These are phyloP conservation scores for Septoria linicola DNA, from an alignment of 2,329 filamentous ascomycete species.

Conservation along the genomic window DNA sequence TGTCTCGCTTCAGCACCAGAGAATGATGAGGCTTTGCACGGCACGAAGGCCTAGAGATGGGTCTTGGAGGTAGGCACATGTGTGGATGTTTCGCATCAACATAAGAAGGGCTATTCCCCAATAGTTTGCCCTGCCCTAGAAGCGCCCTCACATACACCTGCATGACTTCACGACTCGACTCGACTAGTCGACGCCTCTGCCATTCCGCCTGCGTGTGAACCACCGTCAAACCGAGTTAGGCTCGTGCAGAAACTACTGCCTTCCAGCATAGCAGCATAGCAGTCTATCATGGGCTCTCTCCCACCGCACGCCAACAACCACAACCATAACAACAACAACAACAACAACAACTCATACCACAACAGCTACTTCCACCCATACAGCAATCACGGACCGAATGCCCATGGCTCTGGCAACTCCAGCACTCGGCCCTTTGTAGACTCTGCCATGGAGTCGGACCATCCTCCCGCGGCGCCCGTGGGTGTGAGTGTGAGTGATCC, in stretches of 20 bases:
- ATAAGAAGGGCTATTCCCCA: no score
- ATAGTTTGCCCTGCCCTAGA: no score
- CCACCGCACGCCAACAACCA: background rate
- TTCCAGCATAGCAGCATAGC: no score
- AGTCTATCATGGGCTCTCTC: constrained; percentile 1
- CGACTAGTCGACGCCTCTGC: background rate
- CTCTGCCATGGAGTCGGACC: constrained; percentile 23
- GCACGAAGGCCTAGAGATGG: no score
- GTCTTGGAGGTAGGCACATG: no score
- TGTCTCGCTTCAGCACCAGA: no score
- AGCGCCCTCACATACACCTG: background rate
- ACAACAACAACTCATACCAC: background rate
- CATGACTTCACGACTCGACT: constrained; percentile 11
- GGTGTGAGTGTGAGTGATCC: constrained; percentile 40
- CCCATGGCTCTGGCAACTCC: background rate
- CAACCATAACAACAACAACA: background rate
- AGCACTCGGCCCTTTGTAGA: constrained; percentile 10
- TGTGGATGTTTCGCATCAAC: no score
- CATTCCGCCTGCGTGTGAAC: no score
- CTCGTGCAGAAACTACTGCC: no score
- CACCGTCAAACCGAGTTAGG: no score
- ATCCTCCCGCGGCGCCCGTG: constrained; percentile 13
- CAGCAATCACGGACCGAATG: background rate
- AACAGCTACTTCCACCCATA: background rate
- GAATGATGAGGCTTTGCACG: no score